Base-by-base conservation (phyloP, 352 stramenopile species). In the Peronospora destructor region DNA sequence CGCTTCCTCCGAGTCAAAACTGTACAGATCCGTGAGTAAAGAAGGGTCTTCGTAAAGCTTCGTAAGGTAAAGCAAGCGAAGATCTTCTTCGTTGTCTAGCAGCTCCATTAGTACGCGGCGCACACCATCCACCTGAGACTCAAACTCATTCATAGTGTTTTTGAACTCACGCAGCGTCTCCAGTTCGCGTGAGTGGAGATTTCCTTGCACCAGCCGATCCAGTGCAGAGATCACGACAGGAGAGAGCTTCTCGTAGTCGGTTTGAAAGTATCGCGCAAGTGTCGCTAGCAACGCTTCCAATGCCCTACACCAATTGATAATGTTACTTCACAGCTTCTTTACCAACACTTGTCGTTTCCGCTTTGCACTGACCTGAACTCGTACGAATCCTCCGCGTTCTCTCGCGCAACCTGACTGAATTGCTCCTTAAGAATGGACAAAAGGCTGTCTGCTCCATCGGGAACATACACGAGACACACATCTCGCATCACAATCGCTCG, bases 401-500 rank as follows among this genome's bases (percentile, higher is more conserved):
- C 66, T 41, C 53, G 48, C n/a, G 56, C 67, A 30, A 62, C 61
- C 42, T 82, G 63, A 16, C 56, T 56, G 49, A 89, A 87, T 33
- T 73, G 71, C 11, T 87, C 66, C 40, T 79, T 74, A n/a, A 87
- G 59, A 28, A 90, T 80, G 4, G 66, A 66, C 49, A 83, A 47
- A 25, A 89, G 45, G 19, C 64, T 77, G 52, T 86, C 71, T 14
- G 70, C 74, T 61, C 68, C 66, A 37, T 76, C 68, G 23, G 61
- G 71, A 1, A 85, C 59, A 30, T 84, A 86, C 38, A 86, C 70
- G 7, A 84, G 49, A 35, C 75, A 86, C 16, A 64, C 49, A 36
- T 84, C 65, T 26, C 78, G 68, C 73, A 90, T 85, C 43, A 90
- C 76, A 44, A 90, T 82, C 4, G 76, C 77, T 4, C 78, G 76